Conservation (phyloP, 441 rosid genomes). For the Euphorbia schlechtendalii region DNA sequence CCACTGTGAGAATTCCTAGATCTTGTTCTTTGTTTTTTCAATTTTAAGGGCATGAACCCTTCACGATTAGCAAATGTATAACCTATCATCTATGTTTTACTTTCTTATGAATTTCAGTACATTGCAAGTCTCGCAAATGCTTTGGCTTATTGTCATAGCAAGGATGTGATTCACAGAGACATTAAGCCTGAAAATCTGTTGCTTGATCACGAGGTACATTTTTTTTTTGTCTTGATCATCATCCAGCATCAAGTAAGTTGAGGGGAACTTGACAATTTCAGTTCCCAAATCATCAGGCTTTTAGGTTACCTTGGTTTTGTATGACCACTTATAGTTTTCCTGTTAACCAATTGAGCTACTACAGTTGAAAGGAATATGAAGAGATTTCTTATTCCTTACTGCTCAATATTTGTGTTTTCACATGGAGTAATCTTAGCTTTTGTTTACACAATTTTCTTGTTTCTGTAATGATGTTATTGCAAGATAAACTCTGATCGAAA, state of each 20-base stretch:
- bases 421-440: neutral
- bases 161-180: slow-evolving; percentile 91
- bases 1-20: slow-evolving; percentile 41
- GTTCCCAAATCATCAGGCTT: neutral
- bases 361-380: neutral
- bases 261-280: neutral
- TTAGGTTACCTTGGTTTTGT: neutral
- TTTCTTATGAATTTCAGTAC: slow-evolving; percentile 42
- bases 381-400: neutral
- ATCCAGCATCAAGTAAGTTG: neutral
- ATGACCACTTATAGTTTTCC: neutral
- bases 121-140: slow-evolving; percentile 83
- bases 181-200: slow-evolving; percentile 92
- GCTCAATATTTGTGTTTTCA: neutral
- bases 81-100: neutral
- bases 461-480: neutral
- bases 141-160: slow-evolving; percentile 78
- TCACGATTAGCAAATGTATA: neutral
- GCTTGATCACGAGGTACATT: slow-evolving; percentile 84
- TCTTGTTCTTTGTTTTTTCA: neutral
- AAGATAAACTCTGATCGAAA: slow-evolving; percentile 6
- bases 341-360: slow-evolving; percentile 1
- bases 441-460: neutral
- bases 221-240: neutral
- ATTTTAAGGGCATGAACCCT: neutral